Base-by-base conservation (phyloP, 2,329 filamentous ascomycete species). In the Microdochium paspali region DNA sequence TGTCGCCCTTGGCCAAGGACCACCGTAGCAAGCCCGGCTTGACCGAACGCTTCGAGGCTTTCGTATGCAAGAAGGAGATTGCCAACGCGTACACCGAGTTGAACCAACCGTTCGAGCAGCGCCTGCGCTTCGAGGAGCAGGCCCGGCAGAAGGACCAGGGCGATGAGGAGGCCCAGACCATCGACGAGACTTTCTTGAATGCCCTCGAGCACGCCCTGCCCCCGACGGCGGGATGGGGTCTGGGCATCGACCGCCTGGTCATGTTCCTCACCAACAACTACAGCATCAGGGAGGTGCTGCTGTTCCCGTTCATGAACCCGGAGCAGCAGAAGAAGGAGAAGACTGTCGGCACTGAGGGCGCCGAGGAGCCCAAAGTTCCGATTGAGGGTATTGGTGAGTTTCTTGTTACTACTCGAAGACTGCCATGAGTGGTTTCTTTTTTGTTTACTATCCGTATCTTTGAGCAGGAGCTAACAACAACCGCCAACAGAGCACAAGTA, bases 251-350 rank as follows among this genome's bases (percentile, higher is more conserved):
- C 72, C 84, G 91, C 51, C 71, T 95, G 66, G 86, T 90, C 66
- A 95, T 95, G 90, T 95, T 95, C 79, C 71, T 97, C 67, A 95
- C 91, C 44, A 82, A 97, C 69, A 87, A 95, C 71, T 93, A 95
- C 73, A 87, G 81, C 58, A 98, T 98, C 66, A 90, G 93, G 70
- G 93, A 98, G 70, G 91, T 97, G 3, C 71, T 97, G 53, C 83
- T 91, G 9, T 98, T 98, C 81, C 93, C 93, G 10, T 91, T 96
- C 72, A 95, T 98, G 88, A 95, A 95, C 46, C 54, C 48, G 7
- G 51, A 52, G 42, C 53, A 54, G 51, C 54, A 51, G 48, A 55
- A 52, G 45, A 52, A 49, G 23, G 49, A 52, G 46, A 45, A 44
- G 18, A 47, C 45, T 1, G 47, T 46, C 28, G 50, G 50, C 12